Conservation (phyloP, 1,284 basidiomycete species). For the Apiotrichum akiyoshidainum region DNA sequence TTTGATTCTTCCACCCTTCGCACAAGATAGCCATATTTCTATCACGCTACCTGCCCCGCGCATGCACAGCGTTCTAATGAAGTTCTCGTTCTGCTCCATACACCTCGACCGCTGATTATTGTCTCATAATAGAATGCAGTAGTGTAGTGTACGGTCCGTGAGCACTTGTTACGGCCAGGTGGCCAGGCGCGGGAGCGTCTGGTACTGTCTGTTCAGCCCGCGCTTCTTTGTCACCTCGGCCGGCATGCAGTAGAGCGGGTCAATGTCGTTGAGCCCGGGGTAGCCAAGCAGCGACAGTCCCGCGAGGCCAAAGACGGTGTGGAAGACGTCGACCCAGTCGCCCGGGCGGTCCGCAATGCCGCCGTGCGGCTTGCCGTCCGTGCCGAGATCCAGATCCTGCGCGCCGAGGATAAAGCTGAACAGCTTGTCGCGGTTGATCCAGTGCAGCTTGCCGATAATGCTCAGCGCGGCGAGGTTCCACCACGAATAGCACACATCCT, state of each 20-base stretch:
- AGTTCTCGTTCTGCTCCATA: no score
- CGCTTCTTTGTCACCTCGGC: slow-evolving; percentile 64
- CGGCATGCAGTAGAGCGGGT: slow-evolving; percentile 97
- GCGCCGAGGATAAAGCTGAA: slow-evolving; percentile 78
- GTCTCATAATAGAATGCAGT: slow-evolving; percentile 8
- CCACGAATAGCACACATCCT: slow-evolving; percentile 97
- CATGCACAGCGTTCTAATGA: no score
- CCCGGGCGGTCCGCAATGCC: slow-evolving; percentile 93
- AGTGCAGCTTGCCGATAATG: slow-evolving; percentile 76
- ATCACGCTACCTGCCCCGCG: no score
- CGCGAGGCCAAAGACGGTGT: slow-evolving; percentile 88
- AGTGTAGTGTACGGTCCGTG: background rate
- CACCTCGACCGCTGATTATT: background rate
- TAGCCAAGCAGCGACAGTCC: slow-evolving; percentile 89
- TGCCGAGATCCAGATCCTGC: slow-evolving; percentile 69
- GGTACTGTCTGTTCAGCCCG: slow-evolving; percentile 56
- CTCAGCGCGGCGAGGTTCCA: slow-evolving; percentile 90
- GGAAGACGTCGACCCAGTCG: slow-evolving; percentile 93
- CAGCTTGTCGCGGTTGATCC: slow-evolving; percentile 88
- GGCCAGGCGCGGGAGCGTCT: slow-evolving; percentile 29
- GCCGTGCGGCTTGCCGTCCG: slow-evolving; percentile 55
- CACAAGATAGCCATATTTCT: no score
- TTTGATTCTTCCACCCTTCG: no score
- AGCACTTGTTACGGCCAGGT: slow-evolving; percentile 15
- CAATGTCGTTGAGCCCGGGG: slow-evolving; percentile 73